Evolutionary conservation across 2,329 filamentous ascomycete species (phyloP).

Genomic region (Waltergamsia citrina): DNA sequence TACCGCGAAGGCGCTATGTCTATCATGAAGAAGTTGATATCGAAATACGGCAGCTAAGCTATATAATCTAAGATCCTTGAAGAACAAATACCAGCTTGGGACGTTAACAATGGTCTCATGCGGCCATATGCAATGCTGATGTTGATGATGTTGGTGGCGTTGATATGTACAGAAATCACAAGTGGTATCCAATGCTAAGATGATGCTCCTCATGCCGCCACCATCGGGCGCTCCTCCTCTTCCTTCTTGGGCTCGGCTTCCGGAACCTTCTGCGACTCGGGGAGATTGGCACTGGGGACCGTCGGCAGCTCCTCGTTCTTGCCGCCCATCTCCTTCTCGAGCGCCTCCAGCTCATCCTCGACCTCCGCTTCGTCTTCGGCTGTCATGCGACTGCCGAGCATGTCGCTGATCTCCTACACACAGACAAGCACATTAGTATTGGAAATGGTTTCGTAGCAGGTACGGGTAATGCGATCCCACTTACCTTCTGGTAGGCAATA

Average conservation of each 20-base stretch:
- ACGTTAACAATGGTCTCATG: no score
- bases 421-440: conserved; percentile 6
- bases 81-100: no score
- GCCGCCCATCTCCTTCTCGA: conserved; percentile 43
- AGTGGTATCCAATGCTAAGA: no score
- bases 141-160: conserved; percentile 5
- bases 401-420: conserved; percentile 82
- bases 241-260: conserved; percentile 11
- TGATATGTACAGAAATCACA: conserved; percentile 1
- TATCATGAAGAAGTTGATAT: conserved; percentile 67
- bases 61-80: background rate
- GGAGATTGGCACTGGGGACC: conserved; percentile 22
- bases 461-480: no score
- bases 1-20: conserved; percentile 68
- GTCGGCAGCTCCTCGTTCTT: conserved; percentile 14
- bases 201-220: conserved; percentile 22
- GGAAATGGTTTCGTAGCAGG: no score
- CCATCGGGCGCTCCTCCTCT: conserved; percentile 27
- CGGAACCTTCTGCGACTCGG: conserved; percentile 12
- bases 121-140: conserved; percentile 1
- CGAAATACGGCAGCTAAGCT: conserved; percentile 52
- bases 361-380: conserved; percentile 97
- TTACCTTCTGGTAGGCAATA: conserved; percentile 78
- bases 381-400: conserved; percentile 80
- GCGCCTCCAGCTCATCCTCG: conserved; percentile 81